Percentiles rank a stretch among this genome's conserved stretches.
Evolutionary conservation across 306 rosid species (phyloP).

Genomic region (Psophocarpus tetragonolobus): DNA sequence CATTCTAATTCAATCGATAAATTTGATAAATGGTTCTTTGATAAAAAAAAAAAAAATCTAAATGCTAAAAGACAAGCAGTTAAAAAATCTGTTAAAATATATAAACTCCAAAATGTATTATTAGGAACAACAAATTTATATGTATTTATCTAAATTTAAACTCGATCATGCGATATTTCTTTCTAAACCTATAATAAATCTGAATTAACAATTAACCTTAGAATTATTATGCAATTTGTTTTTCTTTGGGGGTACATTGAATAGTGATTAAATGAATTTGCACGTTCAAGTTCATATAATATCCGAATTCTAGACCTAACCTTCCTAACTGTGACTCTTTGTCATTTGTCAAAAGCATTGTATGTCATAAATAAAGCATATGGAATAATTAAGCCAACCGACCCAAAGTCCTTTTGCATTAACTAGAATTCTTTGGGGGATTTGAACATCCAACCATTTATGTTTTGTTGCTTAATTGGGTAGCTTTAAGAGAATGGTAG

Average conservation of each 20-base stretch:
- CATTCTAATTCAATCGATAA: no score
- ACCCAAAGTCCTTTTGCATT: slow-evolving; percentile 19
- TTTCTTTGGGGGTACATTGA: neutral
- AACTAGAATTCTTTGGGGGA: slow-evolving; percentile 1
- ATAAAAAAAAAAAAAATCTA: no score
- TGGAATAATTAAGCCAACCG: slow-evolving; percentile 21
- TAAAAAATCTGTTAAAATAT: no score
- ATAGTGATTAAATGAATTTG: slow-evolving; percentile 5
- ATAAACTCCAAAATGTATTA: neutral
- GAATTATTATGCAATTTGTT: neutral
- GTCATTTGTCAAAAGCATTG: slow-evolving; percentile 40
- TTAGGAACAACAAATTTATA: neutral
- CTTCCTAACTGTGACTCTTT: slow-evolving; percentile 37
- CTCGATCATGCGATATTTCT: neutral
- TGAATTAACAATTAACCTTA: neutral
- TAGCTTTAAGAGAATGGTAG: neutral
- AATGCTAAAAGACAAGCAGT: no score
- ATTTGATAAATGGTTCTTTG: no score
- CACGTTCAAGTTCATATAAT: slow-evolving; percentile 29
- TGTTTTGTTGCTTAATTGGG: neutral
- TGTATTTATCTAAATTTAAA: neutral
- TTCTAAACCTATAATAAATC: neutral
- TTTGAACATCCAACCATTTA: slow-evolving; percentile 17
- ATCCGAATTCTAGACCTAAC: slow-evolving; percentile 35
- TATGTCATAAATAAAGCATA: slow-evolving; percentile 23